Percentiles rank a stretch among this genome's conserved stretches.
Evolutionary conservation across 2,329 filamentous ascomycete species (phyloP).

Genomic region (Claviceps arundinis): DNA sequence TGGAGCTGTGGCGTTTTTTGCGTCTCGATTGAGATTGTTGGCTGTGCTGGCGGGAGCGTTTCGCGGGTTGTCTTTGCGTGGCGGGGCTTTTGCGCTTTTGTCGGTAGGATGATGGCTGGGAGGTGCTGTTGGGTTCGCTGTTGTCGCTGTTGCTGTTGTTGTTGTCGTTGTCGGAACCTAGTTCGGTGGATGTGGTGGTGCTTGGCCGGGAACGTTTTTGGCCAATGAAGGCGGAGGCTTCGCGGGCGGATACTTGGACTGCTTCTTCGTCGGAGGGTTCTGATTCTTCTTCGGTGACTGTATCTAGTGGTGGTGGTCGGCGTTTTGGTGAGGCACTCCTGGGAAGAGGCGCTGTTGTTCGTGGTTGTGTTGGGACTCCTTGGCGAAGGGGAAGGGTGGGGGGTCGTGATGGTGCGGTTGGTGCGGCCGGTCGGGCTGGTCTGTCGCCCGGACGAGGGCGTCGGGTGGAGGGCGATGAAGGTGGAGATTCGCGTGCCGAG

Average conservation of each 20-base stretch:
- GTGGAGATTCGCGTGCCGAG: constrained; percentile 9
- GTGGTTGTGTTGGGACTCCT: not conserved
- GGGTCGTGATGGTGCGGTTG: not conserved
- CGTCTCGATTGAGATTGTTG: constrained; percentile 8
- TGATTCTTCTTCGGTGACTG: constrained; percentile 1
- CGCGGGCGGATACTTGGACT: constrained; percentile 28
- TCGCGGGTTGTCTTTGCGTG: constrained; percentile 25
- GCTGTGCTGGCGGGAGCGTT: constrained; percentile 2
- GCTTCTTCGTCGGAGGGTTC: constrained; percentile 21
- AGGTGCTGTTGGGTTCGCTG: constrained; percentile 9
- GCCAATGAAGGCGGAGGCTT: constrained; percentile 29
- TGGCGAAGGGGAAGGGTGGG: not conserved
- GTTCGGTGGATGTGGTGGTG: constrained; percentile 25
- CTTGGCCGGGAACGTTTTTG: constrained; percentile 30
- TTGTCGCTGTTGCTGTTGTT: constrained; percentile 13
- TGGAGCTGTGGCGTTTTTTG: constrained; percentile 11
- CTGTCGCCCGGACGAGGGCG: constrained; percentile 26
- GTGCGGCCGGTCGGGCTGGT: not conserved
- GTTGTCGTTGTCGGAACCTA: constrained; percentile 18
- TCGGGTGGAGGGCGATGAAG: constrained; percentile 29
- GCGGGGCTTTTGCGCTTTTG: constrained; percentile 24
- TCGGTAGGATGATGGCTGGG: not conserved
- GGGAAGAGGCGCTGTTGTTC: not conserved
- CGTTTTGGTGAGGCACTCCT: not conserved
- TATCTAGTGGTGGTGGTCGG: not conserved